Evolutionary conservation across 768 basidiomycete genomes (phyloP), one percentile per base, ranked within the genome.

Genomic region (Boletus eberwhitei): DNA sequence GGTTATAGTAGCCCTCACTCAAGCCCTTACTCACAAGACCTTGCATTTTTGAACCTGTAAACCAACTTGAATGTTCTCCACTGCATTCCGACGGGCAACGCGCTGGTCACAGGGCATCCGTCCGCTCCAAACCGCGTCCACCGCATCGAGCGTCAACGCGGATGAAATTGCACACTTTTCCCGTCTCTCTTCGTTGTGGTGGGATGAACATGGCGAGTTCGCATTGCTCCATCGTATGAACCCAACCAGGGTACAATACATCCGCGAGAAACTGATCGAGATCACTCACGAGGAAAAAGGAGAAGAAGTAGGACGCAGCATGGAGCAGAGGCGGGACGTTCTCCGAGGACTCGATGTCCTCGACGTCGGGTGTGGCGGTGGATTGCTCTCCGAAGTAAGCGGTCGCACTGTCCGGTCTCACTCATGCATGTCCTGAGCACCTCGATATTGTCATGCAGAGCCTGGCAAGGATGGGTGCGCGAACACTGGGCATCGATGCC

Each of bases 291-390:
- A 89, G 39, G 82, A 83, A 43, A 65, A 73, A 4, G 71, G 73
- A 26, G 72, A 76, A 3, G 67, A 74, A 8, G 48, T 36, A 5
- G 64, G 65, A 22, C 52, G 54, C 22, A 69, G 70, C 52, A 73
- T 55, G 64, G 72, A 48, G 45, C 64, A 53, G 37, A 62, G 62
- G 29, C 56, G 59, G 59, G 72, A 61, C 6, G 71, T 75, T 8
- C 73, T 99, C 29, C 68, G 72, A 4, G 92, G 87, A 0, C 72
- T 87, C 65, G 81, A 87, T 54, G 84, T 90, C 14, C 74, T 98
- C 48, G 95, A 98, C 67, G 86, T 98, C 3, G 97, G 97, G 0
- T 98, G 97, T 68, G 97, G 97, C 8, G 97, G 97, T 0, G 97
- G 97, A 0, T 73, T 98, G 54, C 76, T 99, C 52, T 87, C 91